Conservation (phyloP, 805 yeast genomes). For the baker's yeast (Saccharomyces cerevisiae) region DNA sequence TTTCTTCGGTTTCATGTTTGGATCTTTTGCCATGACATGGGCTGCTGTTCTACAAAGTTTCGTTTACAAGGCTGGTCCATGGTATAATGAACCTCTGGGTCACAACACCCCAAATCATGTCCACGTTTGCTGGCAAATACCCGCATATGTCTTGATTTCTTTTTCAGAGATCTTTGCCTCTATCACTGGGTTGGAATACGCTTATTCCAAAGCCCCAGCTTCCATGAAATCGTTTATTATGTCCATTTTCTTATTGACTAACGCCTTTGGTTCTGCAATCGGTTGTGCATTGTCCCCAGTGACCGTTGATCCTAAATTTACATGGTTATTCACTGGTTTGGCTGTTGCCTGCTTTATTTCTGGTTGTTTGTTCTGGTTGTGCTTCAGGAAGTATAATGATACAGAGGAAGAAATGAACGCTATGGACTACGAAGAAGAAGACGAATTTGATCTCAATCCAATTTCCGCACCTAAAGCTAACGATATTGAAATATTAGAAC, state of each 20-base stretch:
- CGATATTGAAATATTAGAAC: conserved; percentile 5
- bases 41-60: conserved; percentile 68
- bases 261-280: conserved; percentile 69
- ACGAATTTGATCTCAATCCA: conserved; percentile 1
- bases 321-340: conserved; percentile 61
- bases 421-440: conserved; percentile 34
- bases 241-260: conserved; percentile 56
- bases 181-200: conserved; percentile 75
- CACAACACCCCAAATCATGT: conserved; percentile 33
- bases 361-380: conserved; percentile 55
- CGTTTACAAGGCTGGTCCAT: conserved; percentile 65
- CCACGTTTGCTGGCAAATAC: conserved; percentile 60
- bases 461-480: conserved; percentile 2
- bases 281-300: conserved; percentile 67
- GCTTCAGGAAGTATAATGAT: conserved; percentile 46
- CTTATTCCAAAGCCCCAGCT: conserved; percentile 74
- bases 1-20: conserved; percentile 59
- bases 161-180: conserved; percentile 72
- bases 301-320: conserved; percentile 58
- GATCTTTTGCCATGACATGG: conserved; percentile 58
- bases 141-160: conserved; percentile 64
- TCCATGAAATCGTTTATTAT: conserved; percentile 38
- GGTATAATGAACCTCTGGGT: conserved; percentile 54
- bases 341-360: conserved; percentile 50
- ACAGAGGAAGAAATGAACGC: conserved; percentile 51